Evolutionary conservation across 1,284 basidiomycete genomes (phyloP).

Genomic region (Ustilago tritici): DNA sequence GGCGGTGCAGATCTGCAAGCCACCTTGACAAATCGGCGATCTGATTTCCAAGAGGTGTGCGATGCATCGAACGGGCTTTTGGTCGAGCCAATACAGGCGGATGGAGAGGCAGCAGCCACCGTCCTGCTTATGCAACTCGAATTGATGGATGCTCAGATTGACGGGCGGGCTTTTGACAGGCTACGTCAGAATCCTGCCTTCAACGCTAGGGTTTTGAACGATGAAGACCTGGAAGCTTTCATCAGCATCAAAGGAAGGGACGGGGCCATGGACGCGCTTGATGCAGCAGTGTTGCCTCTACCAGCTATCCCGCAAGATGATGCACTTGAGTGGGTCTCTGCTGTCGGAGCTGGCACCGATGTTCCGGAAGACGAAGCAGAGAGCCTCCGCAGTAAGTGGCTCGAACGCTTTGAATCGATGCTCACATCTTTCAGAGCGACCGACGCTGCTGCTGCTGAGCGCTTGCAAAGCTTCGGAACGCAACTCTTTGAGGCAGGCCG

Average conservation of each 20-base stretch:
- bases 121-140: conserved; percentile 25
- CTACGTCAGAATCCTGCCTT: conserved; percentile 34
- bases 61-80: conserved; percentile 10
- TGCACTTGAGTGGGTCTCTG: conserved; percentile 19
- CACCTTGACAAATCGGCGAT: conserved; percentile 22
- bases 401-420: conserved; percentile 1
- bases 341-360: background rate
- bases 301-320: conserved; percentile 24
- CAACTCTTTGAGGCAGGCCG: conserved; percentile 1
- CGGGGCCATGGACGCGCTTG: conserved; percentile 7
- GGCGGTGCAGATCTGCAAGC: conserved; percentile 21
- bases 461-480: conserved; percentile 5
- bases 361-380: background rate
- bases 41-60: conserved; percentile 14
- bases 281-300: conserved; percentile 9
- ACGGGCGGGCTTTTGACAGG: conserved; percentile 22
- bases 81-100: conserved; percentile 40
- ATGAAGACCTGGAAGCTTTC: conserved; percentile 43
- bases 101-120: conserved; percentile 47
- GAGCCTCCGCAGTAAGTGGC: conserved; percentile 8
- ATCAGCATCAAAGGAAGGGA: conserved; percentile 10
- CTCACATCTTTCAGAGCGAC: background rate
- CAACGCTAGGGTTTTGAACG: conserved; percentile 46
- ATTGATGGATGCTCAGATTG: conserved; percentile 24
- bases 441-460: conserved; percentile 4